phyloP scores from a whole-genome alignment of 2,329 filamentous ascomycete genomes.

The Nemania serpens region DNA sequence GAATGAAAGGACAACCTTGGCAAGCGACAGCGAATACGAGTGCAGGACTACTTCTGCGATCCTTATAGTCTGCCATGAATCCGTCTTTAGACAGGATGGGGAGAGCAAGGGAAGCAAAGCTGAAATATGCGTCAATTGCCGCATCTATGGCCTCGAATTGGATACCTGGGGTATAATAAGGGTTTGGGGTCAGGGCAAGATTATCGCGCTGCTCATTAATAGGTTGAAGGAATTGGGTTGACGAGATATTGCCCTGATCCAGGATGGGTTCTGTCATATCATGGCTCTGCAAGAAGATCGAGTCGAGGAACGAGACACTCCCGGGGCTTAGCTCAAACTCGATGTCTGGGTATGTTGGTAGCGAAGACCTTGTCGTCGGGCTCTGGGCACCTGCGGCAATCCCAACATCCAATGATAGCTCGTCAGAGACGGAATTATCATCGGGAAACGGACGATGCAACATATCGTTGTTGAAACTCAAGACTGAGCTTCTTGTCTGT shows the following conservation, averaged over 20 bases:
- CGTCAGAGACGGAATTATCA: not conserved
- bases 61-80: constrained; percentile 20
- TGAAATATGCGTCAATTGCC: constrained; percentile 23
- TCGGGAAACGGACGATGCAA: not conserved
- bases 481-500: not conserved
- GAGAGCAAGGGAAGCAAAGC: constrained; percentile 15
- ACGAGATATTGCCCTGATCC: not conserved
- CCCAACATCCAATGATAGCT: not conserved
- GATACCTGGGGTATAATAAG: constrained; percentile 5
- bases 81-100: constrained; percentile 17
- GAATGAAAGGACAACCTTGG: constrained; percentile 18
- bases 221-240: not conserved
- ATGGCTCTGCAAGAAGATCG: constrained; percentile 15
- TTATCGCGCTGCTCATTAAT: not conserved
- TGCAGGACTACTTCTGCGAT: constrained; percentile 5
- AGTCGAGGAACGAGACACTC: constrained; percentile 16
- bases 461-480: not conserved
- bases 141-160: constrained; percentile 2
- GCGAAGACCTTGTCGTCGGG: not conserved
- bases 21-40: constrained; percentile 24
- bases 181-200: not conserved
- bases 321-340: constrained; percentile 16
- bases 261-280: constrained; percentile 1
- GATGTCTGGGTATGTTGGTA: constrained; percentile 4
- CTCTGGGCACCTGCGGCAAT: not conserved